Conservation (phyloP, 129 eudicot species). For the Ambrosia artemisiifolia region DNA sequence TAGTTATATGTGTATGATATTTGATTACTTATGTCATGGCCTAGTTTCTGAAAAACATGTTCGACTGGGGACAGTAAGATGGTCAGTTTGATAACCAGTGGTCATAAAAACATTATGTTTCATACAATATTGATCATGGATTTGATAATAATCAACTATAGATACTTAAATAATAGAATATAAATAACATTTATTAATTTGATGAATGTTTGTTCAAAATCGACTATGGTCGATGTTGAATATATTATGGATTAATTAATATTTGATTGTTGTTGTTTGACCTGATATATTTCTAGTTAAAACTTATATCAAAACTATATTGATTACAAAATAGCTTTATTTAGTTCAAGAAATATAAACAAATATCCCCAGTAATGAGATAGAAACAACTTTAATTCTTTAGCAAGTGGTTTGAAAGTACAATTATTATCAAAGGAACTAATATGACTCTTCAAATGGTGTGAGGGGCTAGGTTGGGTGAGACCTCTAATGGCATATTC, state of each 20-base stretch:
- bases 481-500: conserved; percentile 20
- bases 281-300: not conserved
- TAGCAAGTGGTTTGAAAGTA: conserved; percentile 17
- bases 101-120: no score
- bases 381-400: conserved; percentile 14
- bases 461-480: conserved; percentile 25
- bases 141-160: not conserved
- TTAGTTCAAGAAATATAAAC: not conserved
- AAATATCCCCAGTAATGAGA: conserved; percentile 1
- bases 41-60: no score
- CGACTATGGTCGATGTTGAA: not conserved
- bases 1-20: no score
- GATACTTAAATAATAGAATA: not conserved
- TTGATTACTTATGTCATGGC: no score
- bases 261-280: not conserved
- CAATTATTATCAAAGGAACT: conserved; percentile 10
- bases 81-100: no score
- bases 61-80: no score
- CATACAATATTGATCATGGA: not conserved
- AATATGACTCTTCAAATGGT: conserved; percentile 26
- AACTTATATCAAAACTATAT: not conserved
- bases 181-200: not conserved
- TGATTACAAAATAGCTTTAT: not conserved
- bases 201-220: not conserved
- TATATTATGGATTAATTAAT: not conserved